Percentiles rank a stretch among this genome's conserved stretches.
Evolutionary conservation across 2,329 filamentous ascomycete genomes (phyloP).

Genomic region (Hymenoscyphus scutula): DNA sequence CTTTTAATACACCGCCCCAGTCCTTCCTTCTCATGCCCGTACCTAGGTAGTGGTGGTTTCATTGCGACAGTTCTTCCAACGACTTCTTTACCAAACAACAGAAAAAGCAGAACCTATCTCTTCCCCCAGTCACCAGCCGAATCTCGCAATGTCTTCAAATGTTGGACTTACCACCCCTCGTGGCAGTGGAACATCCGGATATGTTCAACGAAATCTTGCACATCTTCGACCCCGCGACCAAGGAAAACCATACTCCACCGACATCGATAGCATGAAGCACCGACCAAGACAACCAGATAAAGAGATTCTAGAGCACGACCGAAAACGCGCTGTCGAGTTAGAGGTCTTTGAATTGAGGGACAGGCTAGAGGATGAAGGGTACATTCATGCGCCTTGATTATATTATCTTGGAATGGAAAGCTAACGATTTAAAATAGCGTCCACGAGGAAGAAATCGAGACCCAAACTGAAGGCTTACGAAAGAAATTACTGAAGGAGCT

Average conservation of each 20-base stretch:
- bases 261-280: conserved; percentile 68
- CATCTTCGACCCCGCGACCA: conserved; percentile 79
- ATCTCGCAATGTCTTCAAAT: conserved; percentile 90
- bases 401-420: neutral
- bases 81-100: neutral
- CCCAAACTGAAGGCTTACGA: conserved; percentile 63
- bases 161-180: conserved; percentile 93
- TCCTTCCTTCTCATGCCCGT: too few species aligned
- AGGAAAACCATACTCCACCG: conserved; percentile 63
- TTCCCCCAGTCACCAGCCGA: too few species aligned
- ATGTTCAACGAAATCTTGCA: conserved; percentile 93
- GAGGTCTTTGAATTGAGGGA: conserved; percentile 90
- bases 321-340: conserved; percentile 86
- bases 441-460: conserved; percentile 89
- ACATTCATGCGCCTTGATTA: conserved; percentile 37
- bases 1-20: too few species aligned
- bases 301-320: conserved; percentile 91
- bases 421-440: conserved; percentile 47
- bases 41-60: too few species aligned
- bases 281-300: conserved; percentile 82
- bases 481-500: conserved; percentile 53
- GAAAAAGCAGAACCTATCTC: neutral
- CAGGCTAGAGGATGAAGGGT: conserved; percentile 87
- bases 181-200: conserved; percentile 93
- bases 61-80: too few species aligned